phyloP scores from a whole-genome alignment of 129 eudicot species.

The Artemisia argyi region DNA sequence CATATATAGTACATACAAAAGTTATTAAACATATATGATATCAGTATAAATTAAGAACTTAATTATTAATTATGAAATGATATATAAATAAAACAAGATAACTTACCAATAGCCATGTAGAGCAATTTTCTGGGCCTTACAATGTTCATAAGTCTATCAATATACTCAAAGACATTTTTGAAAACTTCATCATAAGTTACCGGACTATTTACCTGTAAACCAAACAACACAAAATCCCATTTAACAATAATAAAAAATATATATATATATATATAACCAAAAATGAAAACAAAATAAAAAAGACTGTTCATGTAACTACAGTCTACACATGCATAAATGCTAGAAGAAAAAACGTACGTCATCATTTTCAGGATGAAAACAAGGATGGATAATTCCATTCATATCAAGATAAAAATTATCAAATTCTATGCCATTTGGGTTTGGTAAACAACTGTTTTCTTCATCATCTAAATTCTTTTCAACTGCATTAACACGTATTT shows the following conservation, averaged over 20 bases:
- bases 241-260: not conserved
- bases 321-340: too few species aligned
- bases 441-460: too few species aligned
- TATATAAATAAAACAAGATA: not conserved
- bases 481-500: constrained; percentile 31
- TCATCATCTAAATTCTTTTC: constrained; percentile 19
- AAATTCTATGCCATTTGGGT: constrained; percentile 52
- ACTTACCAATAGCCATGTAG: constrained; percentile 66
- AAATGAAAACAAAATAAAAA: not conserved
- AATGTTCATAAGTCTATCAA: constrained; percentile 50
- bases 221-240: not conserved
- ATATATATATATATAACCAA: too few species aligned
- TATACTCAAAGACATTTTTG: constrained; percentile 37
- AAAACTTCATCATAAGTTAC: constrained; percentile 54
- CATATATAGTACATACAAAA: too few species aligned
- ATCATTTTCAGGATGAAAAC: constrained; percentile 64
- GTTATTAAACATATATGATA: too few species aligned
- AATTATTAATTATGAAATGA: too few species aligned
- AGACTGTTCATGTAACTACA: too few species aligned
- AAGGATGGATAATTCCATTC: constrained; percentile 76
- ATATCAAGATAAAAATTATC: constrained; percentile 64
- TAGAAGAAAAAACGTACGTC: not conserved
- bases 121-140: constrained; percentile 62
- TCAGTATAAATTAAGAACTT: too few species aligned
- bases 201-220: constrained; percentile 36